Conservation (phyloP, 345 rosid species). For the Eucalyptus polybractea region DNA sequence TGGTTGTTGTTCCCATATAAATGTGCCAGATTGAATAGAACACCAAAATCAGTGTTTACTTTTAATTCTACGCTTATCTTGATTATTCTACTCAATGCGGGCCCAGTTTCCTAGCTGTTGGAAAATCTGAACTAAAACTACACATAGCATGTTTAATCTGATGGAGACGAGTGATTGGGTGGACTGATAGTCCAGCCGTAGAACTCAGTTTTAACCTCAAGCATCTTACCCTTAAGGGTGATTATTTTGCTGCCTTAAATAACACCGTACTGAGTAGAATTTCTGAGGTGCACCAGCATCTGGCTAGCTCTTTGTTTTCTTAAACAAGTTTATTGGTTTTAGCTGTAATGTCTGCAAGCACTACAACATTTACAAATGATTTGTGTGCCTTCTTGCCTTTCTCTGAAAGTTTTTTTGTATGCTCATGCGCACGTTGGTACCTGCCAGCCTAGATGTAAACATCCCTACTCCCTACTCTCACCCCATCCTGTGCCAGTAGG, state of each 20-base stretch:
- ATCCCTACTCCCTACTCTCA: neutral
- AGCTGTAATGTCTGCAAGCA: conserved; percentile 96
- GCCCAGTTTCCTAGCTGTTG: conserved; percentile 93
- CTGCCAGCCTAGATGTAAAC: neutral
- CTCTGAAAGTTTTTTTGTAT: neutral
- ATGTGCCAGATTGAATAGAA: neutral
- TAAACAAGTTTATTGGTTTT: conserved; percentile 90
- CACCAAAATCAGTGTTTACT: neutral
- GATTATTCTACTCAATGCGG: conserved; percentile 11
- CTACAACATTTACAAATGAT: conserved; percentile 87
- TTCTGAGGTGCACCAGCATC: conserved; percentile 83
- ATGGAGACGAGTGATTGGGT: conserved; percentile 91
- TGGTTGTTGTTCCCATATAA: neutral
- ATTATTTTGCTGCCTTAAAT: conserved; percentile 89
- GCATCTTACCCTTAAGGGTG: conserved; percentile 81
- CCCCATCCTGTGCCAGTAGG: neutral
- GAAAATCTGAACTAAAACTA: conserved; percentile 93
- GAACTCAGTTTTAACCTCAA: conserved; percentile 89
- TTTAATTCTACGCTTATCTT: neutral
- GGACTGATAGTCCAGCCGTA: conserved; percentile 66
- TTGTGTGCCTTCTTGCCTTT: conserved; percentile 30
- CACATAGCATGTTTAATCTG: conserved; percentile 80
- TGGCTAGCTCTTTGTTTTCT: conserved; percentile 66
- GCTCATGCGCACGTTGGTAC: neutral
- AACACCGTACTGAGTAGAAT: conserved; percentile 81